Conservation (phyloP, 306 rosid species). For the Medicago ruthenica region DNA sequence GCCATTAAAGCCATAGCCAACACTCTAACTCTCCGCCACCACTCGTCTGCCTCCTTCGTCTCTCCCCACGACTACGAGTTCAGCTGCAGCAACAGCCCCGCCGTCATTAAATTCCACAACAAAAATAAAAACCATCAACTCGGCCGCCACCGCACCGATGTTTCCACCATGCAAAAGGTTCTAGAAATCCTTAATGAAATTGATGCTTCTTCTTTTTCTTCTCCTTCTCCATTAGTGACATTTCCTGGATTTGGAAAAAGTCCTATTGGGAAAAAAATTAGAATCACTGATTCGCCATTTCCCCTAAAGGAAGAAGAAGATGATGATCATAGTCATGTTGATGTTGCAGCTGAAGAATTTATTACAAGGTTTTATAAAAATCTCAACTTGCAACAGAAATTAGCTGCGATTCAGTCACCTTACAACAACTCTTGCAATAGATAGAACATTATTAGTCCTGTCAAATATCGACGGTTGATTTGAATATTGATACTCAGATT, state of each 20-base stretch:
- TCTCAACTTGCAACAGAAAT: constrained; percentile 58
- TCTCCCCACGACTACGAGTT: constrained; percentile 80
- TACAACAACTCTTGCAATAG: constrained; percentile 6
- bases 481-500: neutral
- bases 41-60: constrained; percentile 56
- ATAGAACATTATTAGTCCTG: neutral
- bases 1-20: constrained; percentile 68
- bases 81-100: constrained; percentile 94
- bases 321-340: constrained; percentile 59
- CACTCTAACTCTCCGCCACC: constrained; percentile 55
- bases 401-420: constrained; percentile 65
- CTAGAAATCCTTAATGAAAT: constrained; percentile 65
- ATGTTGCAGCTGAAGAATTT: constrained; percentile 78
- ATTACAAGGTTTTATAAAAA: constrained; percentile 74
- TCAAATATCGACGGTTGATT: neutral
- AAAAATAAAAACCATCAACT: constrained; percentile 34
- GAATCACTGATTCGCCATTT: constrained; percentile 90
- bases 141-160: constrained; percentile 58
- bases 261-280: constrained; percentile 65
- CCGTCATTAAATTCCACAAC: constrained; percentile 40
- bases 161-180: constrained; percentile 61
- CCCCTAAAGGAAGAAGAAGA: constrained; percentile 69
- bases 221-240: constrained; percentile 62
- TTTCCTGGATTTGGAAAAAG: constrained; percentile 84
- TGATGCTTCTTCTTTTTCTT: constrained; percentile 42